phyloP scores from a whole-genome alignment of 305 asterid species.

The Fraxinus paxiana region DNA sequence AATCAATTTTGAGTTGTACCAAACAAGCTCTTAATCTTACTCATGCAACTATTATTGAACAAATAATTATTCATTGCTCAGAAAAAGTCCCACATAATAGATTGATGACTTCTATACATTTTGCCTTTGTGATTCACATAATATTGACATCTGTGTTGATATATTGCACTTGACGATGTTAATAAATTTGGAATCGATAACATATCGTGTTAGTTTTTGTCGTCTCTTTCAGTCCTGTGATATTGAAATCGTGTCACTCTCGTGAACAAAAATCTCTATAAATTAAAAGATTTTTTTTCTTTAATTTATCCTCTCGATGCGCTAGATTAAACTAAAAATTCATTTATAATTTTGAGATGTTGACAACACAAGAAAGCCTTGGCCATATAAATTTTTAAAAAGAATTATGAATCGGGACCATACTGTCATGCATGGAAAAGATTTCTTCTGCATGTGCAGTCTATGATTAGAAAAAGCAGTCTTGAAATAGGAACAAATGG shows the following conservation, averaged over 20 bases:
- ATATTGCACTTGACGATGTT: neutral
- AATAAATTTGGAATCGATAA: neutral
- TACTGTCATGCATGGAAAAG: neutral
- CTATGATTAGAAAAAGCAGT: conserved; percentile 7
- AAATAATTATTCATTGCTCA: neutral
- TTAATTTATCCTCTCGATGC: neutral
- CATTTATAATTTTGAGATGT: neutral
- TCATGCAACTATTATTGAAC: neutral
- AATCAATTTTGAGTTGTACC: no score
- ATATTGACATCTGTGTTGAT: neutral
- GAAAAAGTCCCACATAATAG: neutral
- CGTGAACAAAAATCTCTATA: neutral
- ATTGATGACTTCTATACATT: neutral
- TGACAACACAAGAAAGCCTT: neutral
- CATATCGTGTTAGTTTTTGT: neutral
- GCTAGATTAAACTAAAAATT: neutral
- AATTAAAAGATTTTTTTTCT: neutral
- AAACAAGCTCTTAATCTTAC: neutral
- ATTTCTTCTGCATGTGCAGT: conserved; percentile 1
- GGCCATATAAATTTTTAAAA: neutral
- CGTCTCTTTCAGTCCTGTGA: neutral
- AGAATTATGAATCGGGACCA: neutral
- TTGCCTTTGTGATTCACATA: neutral
- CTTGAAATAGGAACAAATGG: conserved; percentile 16
- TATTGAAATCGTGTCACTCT: neutral